Percentiles rank a stretch among this genome's conserved stretches.
Conservation (phyloP, 768 basidiomycete species). For the Trametes punicea region DNA sequence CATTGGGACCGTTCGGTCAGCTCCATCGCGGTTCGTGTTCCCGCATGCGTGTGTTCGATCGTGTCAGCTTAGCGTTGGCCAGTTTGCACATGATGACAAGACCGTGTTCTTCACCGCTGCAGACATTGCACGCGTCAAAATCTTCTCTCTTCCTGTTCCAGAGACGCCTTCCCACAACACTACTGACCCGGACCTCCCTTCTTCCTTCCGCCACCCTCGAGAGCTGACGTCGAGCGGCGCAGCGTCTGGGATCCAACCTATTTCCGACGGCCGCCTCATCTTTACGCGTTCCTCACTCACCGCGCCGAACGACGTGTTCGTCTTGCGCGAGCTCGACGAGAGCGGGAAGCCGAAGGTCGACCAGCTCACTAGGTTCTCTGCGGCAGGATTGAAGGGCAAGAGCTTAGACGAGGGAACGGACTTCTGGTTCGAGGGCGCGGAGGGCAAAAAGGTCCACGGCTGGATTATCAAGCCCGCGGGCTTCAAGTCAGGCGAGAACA, state of each 20-base stretch:
- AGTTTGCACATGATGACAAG: constrained; percentile 75
- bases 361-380: constrained; percentile 66
- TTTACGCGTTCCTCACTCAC: constrained; percentile 73
- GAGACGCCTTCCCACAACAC: constrained; percentile 54
- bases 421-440: constrained; percentile 87
- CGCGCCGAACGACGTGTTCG: constrained; percentile 75
- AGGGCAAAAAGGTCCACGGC: constrained; percentile 74
- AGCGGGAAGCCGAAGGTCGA: constrained; percentile 35
- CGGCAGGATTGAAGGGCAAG: constrained; percentile 53
- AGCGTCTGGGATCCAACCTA: constrained; percentile 58
- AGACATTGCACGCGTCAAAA: constrained; percentile 73
- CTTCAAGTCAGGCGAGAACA: constrained; percentile 57
- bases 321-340: constrained; percentile 48
- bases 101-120: constrained; percentile 74
- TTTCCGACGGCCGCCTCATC: constrained; percentile 59
- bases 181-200: constrained; percentile 42
- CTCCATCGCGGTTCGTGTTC: constrained; percentile 48
- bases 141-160: constrained; percentile 68
- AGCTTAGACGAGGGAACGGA: constrained; percentile 63
- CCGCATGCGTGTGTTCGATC: background rate
- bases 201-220: constrained; percentile 50
- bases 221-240: constrained; percentile 56
- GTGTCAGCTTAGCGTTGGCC: background rate
- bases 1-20: constrained; percentile 83
- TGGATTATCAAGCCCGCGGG: constrained; percentile 82